phyloP scores from a whole-genome alignment of 257 asterid species.

The Osmanthus fragrans region DNA sequence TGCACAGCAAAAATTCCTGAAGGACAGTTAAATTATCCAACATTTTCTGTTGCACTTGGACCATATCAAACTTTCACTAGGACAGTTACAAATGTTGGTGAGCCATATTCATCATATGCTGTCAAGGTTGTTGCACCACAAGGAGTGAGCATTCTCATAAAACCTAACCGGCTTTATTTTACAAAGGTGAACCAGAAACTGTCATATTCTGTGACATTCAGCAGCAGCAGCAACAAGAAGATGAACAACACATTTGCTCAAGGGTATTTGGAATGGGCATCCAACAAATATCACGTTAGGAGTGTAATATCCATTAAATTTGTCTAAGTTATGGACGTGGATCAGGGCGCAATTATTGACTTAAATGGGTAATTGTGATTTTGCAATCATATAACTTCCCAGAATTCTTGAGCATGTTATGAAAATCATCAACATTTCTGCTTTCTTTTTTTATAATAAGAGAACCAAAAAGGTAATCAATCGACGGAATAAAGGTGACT shows the following conservation, averaged over 20 bases:
- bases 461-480: background rate
- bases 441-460: background rate
- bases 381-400: background rate
- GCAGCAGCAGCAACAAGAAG: background rate
- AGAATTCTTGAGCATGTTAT: background rate
- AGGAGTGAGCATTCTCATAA: slow-evolving; percentile 32
- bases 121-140: slow-evolving; percentile 27
- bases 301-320: slow-evolving; percentile 34
- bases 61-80: slow-evolving; percentile 34
- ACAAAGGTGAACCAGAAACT: slow-evolving; percentile 29
- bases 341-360: background rate
- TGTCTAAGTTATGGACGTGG: slow-evolving; percentile 3
- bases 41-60: slow-evolving; percentile 31
- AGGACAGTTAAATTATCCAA: slow-evolving; percentile 47
- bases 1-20: slow-evolving; percentile 28
- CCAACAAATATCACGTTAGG: slow-evolving; percentile 31
- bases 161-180: slow-evolving; percentile 32
- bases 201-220: slow-evolving; percentile 30
- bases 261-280: slow-evolving; percentile 42
- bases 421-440: background rate
- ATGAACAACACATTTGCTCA: slow-evolving; percentile 16
- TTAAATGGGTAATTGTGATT: background rate
- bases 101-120: slow-evolving; percentile 24
- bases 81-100: slow-evolving; percentile 46
- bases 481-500: background rate